A percentile compares a stretch with the other conserved stretches of the same genome.
Evolutionary conservation across 2,329 filamentous ascomycete genomes (phyloP).

Genomic region (Fusarium verticillioides): DNA sequence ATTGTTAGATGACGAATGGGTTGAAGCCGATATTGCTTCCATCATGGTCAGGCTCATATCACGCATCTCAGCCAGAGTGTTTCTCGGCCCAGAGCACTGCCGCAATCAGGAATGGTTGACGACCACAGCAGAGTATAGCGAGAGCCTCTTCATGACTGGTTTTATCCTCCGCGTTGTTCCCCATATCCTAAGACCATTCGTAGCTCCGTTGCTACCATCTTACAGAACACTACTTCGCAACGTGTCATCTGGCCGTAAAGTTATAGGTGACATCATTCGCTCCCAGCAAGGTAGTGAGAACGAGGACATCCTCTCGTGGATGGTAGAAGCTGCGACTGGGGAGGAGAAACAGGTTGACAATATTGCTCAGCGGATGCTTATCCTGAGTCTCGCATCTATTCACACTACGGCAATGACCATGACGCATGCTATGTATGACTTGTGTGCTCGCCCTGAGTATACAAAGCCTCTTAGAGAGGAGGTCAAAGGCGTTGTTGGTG

Average conservation of each 20-base stretch:
- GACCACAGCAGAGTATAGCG: background rate
- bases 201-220: background rate
- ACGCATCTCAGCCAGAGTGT: background rate
- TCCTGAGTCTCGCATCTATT: background rate
- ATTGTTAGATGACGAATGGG: background rate
- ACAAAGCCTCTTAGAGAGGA: background rate
- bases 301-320: background rate
- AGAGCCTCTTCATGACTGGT: background rate
- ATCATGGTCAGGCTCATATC: background rate
- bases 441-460: background rate
- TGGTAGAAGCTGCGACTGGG: background rate
- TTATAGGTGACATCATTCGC: background rate
- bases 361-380: background rate
- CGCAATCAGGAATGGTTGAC: background rate
- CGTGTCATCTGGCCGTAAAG: background rate
- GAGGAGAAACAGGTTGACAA: background rate
- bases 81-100: background rate
- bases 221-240: background rate
- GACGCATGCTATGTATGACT: background rate
- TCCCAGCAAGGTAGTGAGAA: background rate
- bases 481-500: background rate
- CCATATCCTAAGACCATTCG: background rate
- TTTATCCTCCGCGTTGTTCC: background rate
- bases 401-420: background rate
- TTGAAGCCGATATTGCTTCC: background rate